Evolutionary conservation across 2,329 filamentous ascomycete genomes (phyloP), one percentile per base, ranked within the genome.

Genomic region (Herpomyces periplanetae): DNA sequence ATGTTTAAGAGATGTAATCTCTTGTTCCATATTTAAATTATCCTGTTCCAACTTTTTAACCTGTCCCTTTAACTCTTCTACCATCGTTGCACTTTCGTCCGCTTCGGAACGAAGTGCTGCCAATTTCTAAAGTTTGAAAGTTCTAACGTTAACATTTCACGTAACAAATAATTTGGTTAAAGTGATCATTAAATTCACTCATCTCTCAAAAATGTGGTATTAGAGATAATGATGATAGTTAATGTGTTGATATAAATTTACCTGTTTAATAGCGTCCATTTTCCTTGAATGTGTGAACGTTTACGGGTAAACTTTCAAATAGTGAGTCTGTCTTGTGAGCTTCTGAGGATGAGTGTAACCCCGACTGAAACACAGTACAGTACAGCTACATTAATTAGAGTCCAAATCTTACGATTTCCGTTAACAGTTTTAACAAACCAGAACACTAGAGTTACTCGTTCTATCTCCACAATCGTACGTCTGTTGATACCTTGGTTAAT

Each of bases 11-110:
- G 80, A 91, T 29, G 66, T 84, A 42, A 91, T 85, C 42, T 91
- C 75, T 45, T 91, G 73, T 49, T 91, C 80, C 51, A 91, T 91
- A 38, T 63, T 51, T 26, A 87, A 52, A 42, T 71, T 87, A 48
- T 91, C 75, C 43, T 87, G 64, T 47, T 96, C 73, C 27, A 91
- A 54, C 21, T 45, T 41, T 53, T 88, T 91, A 46, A 88, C 53
- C 46, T 68, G 73, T 33, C 43, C 29, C 46, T 80, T 59, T 30
- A 85, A 56, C 45, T 91, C 75, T 38, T 88, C 68, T 27, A 62
- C 61, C 47, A 75, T 64, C 38, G 49, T 44, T 28, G 57, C 45
- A 27, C 66, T 60, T 39, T 80, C 64, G 37, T 91, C 80, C 35
- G 69, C 65, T 54, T 91, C 69, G 43, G 75, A 46, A 39, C 75